Conservation (phyloP, 495 filamentous ascomycete genomes). For the Trichoderma orchidacearum region DNA sequence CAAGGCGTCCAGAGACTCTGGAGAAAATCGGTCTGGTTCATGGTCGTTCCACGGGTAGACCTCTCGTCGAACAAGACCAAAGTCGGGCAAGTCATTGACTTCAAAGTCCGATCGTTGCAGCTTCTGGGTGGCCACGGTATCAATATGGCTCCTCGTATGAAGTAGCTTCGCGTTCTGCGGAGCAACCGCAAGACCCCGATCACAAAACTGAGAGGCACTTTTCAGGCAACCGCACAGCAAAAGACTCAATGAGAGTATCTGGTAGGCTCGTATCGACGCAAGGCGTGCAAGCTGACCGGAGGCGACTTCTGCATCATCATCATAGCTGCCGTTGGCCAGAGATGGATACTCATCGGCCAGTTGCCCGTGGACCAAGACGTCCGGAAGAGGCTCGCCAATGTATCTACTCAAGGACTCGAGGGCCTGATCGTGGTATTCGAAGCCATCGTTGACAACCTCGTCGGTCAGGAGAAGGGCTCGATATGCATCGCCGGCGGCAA, state of each 20-base stretch:
- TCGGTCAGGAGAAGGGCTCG: slow-evolving; percentile 75
- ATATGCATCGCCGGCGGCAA: slow-evolving; percentile 84
- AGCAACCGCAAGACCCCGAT: slow-evolving; percentile 29
- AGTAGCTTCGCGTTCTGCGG: slow-evolving; percentile 33
- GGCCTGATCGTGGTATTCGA: slow-evolving; percentile 51
- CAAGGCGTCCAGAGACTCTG: slow-evolving; percentile 49
- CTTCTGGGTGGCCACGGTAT: slow-evolving; percentile 29
- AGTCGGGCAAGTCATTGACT: slow-evolving; percentile 45
- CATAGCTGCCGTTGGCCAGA: slow-evolving; percentile 9
- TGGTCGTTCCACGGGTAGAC: slow-evolving; percentile 89
- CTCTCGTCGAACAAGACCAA: slow-evolving; percentile 68
- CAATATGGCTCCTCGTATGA: slow-evolving; percentile 31
- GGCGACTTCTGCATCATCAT: slow-evolving; percentile 12
- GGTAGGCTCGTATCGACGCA: slow-evolving; percentile 37
- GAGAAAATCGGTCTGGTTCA: slow-evolving; percentile 72
- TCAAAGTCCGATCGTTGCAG: slow-evolving; percentile 29
- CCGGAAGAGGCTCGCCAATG: slow-evolving; percentile 14
- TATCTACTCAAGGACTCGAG: slow-evolving; percentile 23
- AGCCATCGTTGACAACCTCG: slow-evolving; percentile 54
- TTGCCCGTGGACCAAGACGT: slow-evolving; percentile 24
- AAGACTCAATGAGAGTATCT: slow-evolving; percentile 45
- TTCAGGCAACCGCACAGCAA: slow-evolving; percentile 54
- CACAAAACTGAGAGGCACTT: slow-evolving; percentile 53
- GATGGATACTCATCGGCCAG: slow-evolving; percentile 12
- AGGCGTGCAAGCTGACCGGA: slow-evolving; percentile 19